Evolutionary conservation across 345 rosid genomes (phyloP).

Genomic region (Camelina sativa): DNA sequence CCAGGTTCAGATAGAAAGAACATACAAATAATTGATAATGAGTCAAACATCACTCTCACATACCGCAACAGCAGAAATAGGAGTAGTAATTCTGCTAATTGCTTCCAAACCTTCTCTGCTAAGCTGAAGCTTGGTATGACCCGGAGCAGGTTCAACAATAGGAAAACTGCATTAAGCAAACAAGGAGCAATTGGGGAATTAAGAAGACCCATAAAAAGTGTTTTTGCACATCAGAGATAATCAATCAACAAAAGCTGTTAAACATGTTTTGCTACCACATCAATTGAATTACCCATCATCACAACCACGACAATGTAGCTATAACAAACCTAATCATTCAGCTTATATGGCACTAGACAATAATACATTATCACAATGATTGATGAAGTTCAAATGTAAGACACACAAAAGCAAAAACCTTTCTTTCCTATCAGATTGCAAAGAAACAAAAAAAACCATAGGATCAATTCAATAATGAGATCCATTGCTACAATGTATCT

Average conservation of each 20-base stretch:
- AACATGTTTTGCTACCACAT: slow-evolving; percentile 13
- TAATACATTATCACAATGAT: slow-evolving; percentile 2
- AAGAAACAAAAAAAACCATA: slow-evolving; percentile 19
- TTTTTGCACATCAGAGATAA: too few species aligned
- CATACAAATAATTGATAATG: slow-evolving; percentile 37
- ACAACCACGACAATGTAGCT: slow-evolving; percentile 11
- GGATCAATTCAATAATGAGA: slow-evolving; percentile 22
- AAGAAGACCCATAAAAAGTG: too few species aligned
- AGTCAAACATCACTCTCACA: slow-evolving; percentile 49
- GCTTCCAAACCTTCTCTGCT: slow-evolving; percentile 89
- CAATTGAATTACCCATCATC: neutral
- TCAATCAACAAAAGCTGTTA: too few species aligned
- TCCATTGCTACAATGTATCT: slow-evolving; percentile 22
- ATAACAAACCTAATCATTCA: slow-evolving; percentile 12
- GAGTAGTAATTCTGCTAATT: slow-evolving; percentile 79
- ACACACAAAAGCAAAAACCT: slow-evolving; percentile 8
- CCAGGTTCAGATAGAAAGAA: slow-evolving; percentile 27
- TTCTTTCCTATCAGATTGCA: slow-evolving; percentile 7
- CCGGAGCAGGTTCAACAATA: slow-evolving; percentile 93
- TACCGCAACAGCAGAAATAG: slow-evolving; percentile 95
- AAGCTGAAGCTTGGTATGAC: slow-evolving; percentile 96
- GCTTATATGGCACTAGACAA: neutral
- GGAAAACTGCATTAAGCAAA: slow-evolving; percentile 66
- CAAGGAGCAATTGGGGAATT: neutral
- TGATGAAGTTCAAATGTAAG: neutral